phyloP scores from a whole-genome alignment of 164 flowering plant species.

The Warburgia ugandensis region DNA sequence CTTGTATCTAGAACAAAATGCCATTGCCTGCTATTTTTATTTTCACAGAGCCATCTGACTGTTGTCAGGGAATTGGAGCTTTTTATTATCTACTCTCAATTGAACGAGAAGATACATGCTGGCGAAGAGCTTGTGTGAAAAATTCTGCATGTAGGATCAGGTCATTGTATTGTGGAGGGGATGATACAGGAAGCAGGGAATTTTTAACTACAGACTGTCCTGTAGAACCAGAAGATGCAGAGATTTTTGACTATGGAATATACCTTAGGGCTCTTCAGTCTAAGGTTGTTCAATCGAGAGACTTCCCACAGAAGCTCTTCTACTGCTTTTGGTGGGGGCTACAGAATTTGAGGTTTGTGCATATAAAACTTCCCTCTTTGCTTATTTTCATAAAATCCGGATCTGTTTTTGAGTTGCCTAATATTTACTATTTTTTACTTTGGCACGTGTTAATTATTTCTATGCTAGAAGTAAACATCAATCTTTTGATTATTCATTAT shows the following conservation, averaged over 20 bases:
- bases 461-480: no score
- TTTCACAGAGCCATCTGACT: slow-evolving; percentile 6
- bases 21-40: background rate
- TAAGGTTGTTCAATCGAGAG: slow-evolving; percentile 57
- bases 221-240: slow-evolving; percentile 19
- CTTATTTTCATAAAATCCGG: background rate
- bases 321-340: slow-evolving; percentile 99
- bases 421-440: background rate
- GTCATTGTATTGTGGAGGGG: slow-evolving; percentile 42
- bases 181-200: background rate
- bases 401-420: background rate
- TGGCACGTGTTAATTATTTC: background rate
- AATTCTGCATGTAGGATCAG: slow-evolving; percentile 12
- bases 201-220: slow-evolving; percentile 46
- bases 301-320: slow-evolving; percentile 81
- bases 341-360: slow-evolving; percentile 70
- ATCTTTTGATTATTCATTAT: no score
- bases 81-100: slow-evolving; percentile 86
- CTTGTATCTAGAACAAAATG: background rate
- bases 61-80: slow-evolving; percentile 70
- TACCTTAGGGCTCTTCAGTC: slow-evolving; percentile 68
- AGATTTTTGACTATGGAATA: slow-evolving; percentile 72
- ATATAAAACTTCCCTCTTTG: background rate
- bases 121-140: slow-evolving; percentile 58
- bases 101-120: slow-evolving; percentile 75